Conservation (phyloP, 768 basidiomycete species). For the Phallus indusiatus region DNA sequence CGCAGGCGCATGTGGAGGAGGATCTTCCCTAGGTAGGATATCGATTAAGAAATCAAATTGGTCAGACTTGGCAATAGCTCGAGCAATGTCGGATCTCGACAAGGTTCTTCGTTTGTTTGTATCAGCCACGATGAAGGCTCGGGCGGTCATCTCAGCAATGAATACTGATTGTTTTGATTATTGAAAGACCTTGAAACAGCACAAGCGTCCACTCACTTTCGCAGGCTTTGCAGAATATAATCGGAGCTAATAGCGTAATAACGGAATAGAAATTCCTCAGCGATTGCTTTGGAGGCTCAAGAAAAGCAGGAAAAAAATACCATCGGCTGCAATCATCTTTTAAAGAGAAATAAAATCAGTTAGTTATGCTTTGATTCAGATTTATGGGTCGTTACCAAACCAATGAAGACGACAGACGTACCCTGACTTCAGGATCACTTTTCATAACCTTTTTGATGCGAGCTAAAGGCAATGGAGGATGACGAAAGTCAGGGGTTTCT, state of each 20-base stretch:
- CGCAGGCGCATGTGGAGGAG: constrained; percentile 6
- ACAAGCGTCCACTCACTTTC: constrained; percentile 60
- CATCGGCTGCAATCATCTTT: constrained; percentile 98
- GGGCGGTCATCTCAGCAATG: constrained; percentile 92
- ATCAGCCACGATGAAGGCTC: constrained; percentile 93
- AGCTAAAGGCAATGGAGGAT: constrained; percentile 84
- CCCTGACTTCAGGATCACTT: constrained; percentile 94
- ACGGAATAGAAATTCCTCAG: neutral
- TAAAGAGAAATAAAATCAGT: neutral
- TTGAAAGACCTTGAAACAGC: neutral
- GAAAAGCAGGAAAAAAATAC: constrained; percentile 32
- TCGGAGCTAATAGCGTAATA: constrained; percentile 50
- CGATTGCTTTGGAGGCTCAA: neutral
- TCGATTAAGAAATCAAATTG: constrained; percentile 98
- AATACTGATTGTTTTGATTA: constrained; percentile 52
- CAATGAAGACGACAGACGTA: constrained; percentile 27
- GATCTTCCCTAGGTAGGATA: constrained; percentile 85
- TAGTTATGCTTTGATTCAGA: neutral
- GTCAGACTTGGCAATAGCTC: constrained; percentile 85
- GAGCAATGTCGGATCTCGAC: constrained; percentile 87
- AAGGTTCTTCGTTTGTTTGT: constrained; percentile 94
- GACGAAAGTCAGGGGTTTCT: constrained; percentile 80
- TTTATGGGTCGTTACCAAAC: neutral
- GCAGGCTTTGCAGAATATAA: constrained; percentile 96
- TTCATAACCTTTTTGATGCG: constrained; percentile 99